Conservation (phyloP, 2,329 filamentous ascomycete genomes). For the Alternaria sp. region DNA sequence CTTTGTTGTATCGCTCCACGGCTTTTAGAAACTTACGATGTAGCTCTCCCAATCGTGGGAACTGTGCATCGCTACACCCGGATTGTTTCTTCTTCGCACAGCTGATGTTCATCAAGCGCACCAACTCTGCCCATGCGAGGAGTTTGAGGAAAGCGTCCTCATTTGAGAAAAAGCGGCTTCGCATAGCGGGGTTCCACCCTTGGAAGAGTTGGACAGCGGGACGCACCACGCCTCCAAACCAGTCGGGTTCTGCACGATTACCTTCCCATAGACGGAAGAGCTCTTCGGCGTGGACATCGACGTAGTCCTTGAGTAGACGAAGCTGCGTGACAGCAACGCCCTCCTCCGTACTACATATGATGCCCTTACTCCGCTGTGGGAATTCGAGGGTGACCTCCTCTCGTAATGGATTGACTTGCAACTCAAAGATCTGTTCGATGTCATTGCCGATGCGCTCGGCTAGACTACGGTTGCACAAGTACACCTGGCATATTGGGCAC, state of each 20-base stretch:
- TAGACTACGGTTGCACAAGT: slow-evolving; percentile 8
- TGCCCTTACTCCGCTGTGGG: neutral
- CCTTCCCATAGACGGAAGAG: slow-evolving; percentile 3
- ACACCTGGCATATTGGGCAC: slow-evolving; percentile 11
- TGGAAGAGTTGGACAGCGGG: slow-evolving; percentile 12
- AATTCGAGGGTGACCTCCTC: slow-evolving; percentile 9
- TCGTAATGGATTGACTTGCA: neutral
- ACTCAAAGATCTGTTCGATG: slow-evolving; percentile 15
- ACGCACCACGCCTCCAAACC: slow-evolving; percentile 5
- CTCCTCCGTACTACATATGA: slow-evolving; percentile 13
- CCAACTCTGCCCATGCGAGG: slow-evolving; percentile 18
- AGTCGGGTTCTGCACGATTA: slow-evolving; percentile 8
- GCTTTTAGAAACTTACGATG: slow-evolving; percentile 9
- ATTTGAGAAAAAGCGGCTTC: slow-evolving; percentile 7
- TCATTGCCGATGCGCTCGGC: slow-evolving; percentile 16
- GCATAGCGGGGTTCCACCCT: slow-evolving; percentile 7
- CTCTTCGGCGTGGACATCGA: slow-evolving; percentile 17
- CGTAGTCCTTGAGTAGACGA: slow-evolving; percentile 17
- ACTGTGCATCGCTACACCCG: neutral
- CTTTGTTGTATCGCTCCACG: slow-evolving; percentile 11
- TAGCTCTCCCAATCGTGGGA: slow-evolving; percentile 9
- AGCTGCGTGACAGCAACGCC: slow-evolving; percentile 14
- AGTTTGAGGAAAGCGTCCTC: slow-evolving; percentile 16
- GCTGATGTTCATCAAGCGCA: slow-evolving; percentile 15
- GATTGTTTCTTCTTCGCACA: neutral